These are phyloP conservation scores for Vanderwaltozyma tropicalis DNA, from an alignment of 805 yeast genomes.

Conservation along the genomic window DNA sequence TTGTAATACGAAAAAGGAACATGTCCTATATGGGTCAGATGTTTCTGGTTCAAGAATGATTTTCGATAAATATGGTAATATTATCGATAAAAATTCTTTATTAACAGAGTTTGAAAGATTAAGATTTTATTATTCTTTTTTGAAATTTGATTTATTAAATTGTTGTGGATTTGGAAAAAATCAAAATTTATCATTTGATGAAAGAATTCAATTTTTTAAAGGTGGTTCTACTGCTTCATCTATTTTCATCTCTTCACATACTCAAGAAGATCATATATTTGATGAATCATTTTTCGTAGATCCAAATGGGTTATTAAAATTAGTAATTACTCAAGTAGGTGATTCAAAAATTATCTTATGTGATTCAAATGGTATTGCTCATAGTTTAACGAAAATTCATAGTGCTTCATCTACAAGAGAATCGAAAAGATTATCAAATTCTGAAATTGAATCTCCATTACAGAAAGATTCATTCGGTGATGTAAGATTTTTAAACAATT, in stretches of 20 bases:
- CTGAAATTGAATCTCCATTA: conserved; percentile 12
- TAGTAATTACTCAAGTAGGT: conserved; percentile 83
- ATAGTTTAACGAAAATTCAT: conserved; percentile 66
- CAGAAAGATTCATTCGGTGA: conserved; percentile 90
- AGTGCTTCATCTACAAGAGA: conserved; percentile 83
- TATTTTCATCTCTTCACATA: conserved; percentile 34
- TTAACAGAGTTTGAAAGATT: conserved; percentile 25
- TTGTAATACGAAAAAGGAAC: conserved; percentile 29
- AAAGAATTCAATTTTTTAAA: conserved; percentile 24
- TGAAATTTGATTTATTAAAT: conserved; percentile 23
- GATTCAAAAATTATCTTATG: conserved; percentile 84
- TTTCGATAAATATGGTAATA: conserved; percentile 29
- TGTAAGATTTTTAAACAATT: conserved; percentile 60
- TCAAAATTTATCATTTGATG: conserved; percentile 8
- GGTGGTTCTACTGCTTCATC: conserved; percentile 72
- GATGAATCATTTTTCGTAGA: conserved; percentile 36
- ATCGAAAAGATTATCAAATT: conserved; percentile 58
- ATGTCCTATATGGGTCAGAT: conserved; percentile 14
- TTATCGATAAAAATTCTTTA: conserved; percentile 28
- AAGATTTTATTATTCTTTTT: conserved; percentile 19
- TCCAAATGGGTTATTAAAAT: conserved; percentile 51
- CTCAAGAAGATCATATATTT: conserved; percentile 10
- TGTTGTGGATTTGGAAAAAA: conserved; percentile 18
- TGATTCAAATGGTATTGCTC: conserved; percentile 72
- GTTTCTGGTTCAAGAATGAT: conserved; percentile 25